Evolutionary conservation across 768 basidiomycete species (phyloP).

Genomic region (Mycena metata): DNA sequence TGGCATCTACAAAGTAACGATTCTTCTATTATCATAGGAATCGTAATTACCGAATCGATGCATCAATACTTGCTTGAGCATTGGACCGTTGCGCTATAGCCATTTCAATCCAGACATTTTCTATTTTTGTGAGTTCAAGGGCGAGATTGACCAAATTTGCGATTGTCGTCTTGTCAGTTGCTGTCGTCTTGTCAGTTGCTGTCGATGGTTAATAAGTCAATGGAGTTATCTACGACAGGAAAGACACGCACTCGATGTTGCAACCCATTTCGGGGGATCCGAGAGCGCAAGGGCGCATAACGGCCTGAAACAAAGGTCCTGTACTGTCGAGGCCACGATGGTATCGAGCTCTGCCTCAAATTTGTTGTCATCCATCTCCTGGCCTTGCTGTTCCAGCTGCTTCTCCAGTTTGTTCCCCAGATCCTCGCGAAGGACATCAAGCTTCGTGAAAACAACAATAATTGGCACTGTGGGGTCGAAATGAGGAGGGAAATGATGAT

Average conservation of each 20-base stretch:
- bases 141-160: slow-evolving; percentile 17
- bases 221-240: slow-evolving; percentile 8
- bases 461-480: neutral
- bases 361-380: slow-evolving; percentile 8
- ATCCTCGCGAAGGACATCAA: slow-evolving; percentile 18
- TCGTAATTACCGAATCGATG: slow-evolving; percentile 13
- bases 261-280: slow-evolving; percentile 13
- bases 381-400: neutral
- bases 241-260: slow-evolving; percentile 14
- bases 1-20: too few species aligned
- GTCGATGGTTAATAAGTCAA: too few species aligned
- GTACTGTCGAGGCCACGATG: neutral
- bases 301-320: slow-evolving; percentile 8
- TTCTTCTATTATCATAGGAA: too few species aligned
- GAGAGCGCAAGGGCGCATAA: slow-evolving; percentile 13
- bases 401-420: slow-evolving; percentile 7
- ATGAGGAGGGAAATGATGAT: slow-evolving; percentile 9
- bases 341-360: slow-evolving; percentile 1
- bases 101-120: slow-evolving; percentile 20
- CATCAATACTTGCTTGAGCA: slow-evolving; percentile 1
- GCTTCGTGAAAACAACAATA: slow-evolving; percentile 19
- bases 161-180: slow-evolving; percentile 6
- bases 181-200: too few species aligned
- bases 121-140: slow-evolving; percentile 4
- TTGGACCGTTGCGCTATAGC: slow-evolving; percentile 12